Conservation (phyloP, 306 rosid genomes). For the Carpinus viminea region DNA sequence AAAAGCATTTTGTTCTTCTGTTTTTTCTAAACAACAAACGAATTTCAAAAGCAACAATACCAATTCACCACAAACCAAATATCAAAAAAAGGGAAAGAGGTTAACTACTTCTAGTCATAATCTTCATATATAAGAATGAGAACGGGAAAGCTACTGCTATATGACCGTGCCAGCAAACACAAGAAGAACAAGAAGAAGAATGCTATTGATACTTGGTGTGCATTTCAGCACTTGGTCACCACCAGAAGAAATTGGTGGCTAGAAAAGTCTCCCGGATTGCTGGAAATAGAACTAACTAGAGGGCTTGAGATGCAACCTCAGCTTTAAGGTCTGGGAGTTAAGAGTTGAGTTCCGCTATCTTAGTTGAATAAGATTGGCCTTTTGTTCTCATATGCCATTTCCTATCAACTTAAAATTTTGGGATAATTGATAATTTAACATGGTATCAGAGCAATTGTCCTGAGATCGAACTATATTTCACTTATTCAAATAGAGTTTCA, state of each 20-base stretch:
- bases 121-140: neutral
- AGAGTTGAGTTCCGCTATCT: neutral
- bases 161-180: neutral
- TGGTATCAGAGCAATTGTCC: too few relatives aligned
- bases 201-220: too few relatives aligned
- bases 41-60: neutral
- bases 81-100: neutral
- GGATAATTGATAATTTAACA: too few relatives aligned
- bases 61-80: neutral
- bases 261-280: neutral
- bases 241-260: too few relatives aligned
- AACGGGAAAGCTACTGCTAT: neutral
- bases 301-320: neutral
- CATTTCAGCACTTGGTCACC: too few relatives aligned
- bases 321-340: neutral
- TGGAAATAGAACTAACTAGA: neutral
- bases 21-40: too few relatives aligned
- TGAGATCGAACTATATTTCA: too few relatives aligned
- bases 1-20: neutral
- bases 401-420: too few relatives aligned
- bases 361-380: neutral
- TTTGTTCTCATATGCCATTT: neutral
- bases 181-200: neutral
- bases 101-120: too few relatives aligned
- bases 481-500: too few relatives aligned